Base-by-base conservation (phyloP, 1,139 yeast genomes). In the Debaryomycetaceae sp. region DNA sequence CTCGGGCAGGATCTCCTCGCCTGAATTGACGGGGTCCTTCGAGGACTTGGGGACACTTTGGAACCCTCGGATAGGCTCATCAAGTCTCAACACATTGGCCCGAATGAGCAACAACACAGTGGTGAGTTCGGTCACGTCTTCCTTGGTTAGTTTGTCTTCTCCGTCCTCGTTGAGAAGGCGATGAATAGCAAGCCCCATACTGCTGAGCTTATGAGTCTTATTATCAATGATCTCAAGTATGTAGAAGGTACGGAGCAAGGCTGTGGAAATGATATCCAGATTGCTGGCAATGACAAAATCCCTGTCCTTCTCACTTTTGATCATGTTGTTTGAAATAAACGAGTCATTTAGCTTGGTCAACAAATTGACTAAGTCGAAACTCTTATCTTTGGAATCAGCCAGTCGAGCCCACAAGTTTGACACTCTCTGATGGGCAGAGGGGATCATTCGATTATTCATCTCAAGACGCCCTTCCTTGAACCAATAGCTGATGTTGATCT, bases 261-360 rank as follows among this genome's bases (percentile, higher is more conserved):
- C 62, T 2, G 89, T 82, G 5, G 82, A 61, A 23, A 84, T 56
- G 3, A 83, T 47, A 44, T 81, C 89, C 34, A 65, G 62, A 22
- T 63, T 54, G 1, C 69, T 52, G 5, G 52, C 54, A 25, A 80
- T 45, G 29, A 48, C 49, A 19, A 31, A 27, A 12, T 52, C 42
- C 18, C 49, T 49, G 9, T 37, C 40, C 13, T 25, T 34, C 19
- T 46, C 50, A 2, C 42, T 45, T 9, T 45, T 35, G 11, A 46
- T 25, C 11, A 47, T 34, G 12, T 43, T 39, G 2, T 40, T 34
- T 16, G 45, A 30, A 12, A 49, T 32, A 15, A 33, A 33, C 4
- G 42, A 32, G 6, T 46, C 41, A n/a, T 34, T 25, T 12, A 59
- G 47, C 13, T 56, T 54, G 11, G n/a, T 14, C 8, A 25, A 13